Conservation (phyloP, 139 green algal species). For the Chlorella sorokiniana region DNA sequence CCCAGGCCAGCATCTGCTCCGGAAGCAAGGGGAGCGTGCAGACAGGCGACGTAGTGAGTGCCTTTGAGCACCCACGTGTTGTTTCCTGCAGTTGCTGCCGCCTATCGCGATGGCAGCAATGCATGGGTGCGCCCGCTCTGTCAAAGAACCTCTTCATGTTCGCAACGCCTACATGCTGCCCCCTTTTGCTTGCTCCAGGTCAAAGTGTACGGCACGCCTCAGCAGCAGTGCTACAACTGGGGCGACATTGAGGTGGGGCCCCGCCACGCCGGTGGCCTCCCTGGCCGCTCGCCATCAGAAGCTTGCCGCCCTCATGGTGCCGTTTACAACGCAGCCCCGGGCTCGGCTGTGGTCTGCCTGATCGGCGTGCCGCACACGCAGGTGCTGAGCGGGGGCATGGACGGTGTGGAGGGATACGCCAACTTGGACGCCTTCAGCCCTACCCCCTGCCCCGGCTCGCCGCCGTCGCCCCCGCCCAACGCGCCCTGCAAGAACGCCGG, state of each 20-base stretch:
- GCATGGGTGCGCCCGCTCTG: too few relatives aligned
- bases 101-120: not conserved
- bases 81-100: not conserved
- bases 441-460: not conserved
- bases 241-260: not conserved
- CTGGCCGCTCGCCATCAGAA: too few relatives aligned
- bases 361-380: not conserved
- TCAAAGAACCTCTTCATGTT: too few relatives aligned
- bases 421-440: not conserved
- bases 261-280: not conserved
- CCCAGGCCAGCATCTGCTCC: slow-evolving; percentile 8
- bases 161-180: too few relatives aligned
- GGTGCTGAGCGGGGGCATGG: not conserved
- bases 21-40: not conserved
- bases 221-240: not conserved
- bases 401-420: not conserved
- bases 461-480: not conserved
- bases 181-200: not conserved
- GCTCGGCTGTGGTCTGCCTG: not conserved
- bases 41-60: not conserved
- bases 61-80: too few relatives aligned
- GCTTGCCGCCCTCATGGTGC: too few relatives aligned
- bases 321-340: not conserved
- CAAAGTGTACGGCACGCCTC: not conserved
- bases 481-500: slow-evolving; percentile 6